Base-by-base conservation (phyloP, 2,329 filamentous ascomycete genomes). In the Scolecobasidium constrictum region DNA sequence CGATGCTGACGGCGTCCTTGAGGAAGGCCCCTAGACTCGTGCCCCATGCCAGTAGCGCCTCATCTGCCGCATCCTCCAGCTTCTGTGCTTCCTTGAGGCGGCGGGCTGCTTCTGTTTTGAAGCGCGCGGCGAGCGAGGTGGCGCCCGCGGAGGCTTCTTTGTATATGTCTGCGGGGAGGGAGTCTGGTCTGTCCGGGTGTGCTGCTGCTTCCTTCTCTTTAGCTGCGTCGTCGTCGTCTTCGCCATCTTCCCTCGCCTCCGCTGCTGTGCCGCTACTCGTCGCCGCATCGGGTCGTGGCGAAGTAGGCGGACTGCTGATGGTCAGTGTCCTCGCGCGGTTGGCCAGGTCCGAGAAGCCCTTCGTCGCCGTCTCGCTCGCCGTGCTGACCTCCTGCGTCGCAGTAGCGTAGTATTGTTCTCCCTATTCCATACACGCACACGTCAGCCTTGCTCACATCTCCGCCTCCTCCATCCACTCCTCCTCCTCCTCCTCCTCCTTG, bases 31-130 rank as follows among this genome's bases (percentile, higher is more conserved):
- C 76, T 38, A 98, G 78, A 53, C 92, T 95, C 46, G 79, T 78
- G 17, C 92, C 92, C 55, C 96, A 95, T 50, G 86, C 85, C 51
- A 96, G 68, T 7, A 98, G 75, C 1, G 92, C 92, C 61, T 96
- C 92, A 59, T 98, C 92, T 5, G 92, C 92, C 3, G 90, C 90
- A 57, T 96, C 90, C 63, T 98, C 92, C 11, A 90, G 92, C 52
- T 78, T 78, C 57, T 95, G 85, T 16, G 96, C 80, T 46, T 95
- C 86, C 56, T 86, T 92, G 46, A 96, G 68, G 38, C 86, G 77
- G 63, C 86, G 87, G 19, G 84, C 71, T 4, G 87, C 87, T 64
- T 93, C 85, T 16, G 70, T 64, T 45, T 79, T 77, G 58, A 96
- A 77, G 35, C 83, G 77, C 4, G 82, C 77, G 21, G 96, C 77